Conservation (phyloP, 441 rosid genomes). For the Eutrema salsugineum region DNA sequence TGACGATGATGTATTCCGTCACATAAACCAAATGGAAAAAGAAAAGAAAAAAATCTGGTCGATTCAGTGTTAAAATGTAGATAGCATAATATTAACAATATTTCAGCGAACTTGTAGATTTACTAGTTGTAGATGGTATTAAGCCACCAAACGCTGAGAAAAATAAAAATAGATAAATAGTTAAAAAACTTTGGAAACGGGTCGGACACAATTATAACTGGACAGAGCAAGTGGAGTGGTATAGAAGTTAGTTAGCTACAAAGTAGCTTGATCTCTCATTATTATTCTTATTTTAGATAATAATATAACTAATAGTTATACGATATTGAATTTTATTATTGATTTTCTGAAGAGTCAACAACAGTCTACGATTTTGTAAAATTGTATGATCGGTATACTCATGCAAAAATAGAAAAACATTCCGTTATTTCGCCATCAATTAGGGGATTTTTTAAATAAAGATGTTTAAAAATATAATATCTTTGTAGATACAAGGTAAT, state of each 20-base stretch:
- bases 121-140: not conserved
- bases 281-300: not conserved
- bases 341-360: not conserved
- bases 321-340: not conserved
- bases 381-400: not conserved
- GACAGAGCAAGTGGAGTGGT: slow-evolving; percentile 26
- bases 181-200: not conserved
- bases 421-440: not conserved
- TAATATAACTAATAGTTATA: not conserved
- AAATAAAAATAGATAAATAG: not conserved
- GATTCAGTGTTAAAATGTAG: not conserved
- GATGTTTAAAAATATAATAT: not conserved
- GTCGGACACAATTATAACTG: slow-evolving; percentile 24
- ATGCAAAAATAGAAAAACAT: not conserved
- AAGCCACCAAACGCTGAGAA: slow-evolving; percentile 3
- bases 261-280: not conserved
- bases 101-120: not conserved
- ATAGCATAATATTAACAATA: not conserved
- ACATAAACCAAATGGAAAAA: not conserved
- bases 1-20: not conserved
- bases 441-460: not conserved
- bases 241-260: slow-evolving; percentile 2
- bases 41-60: not conserved
- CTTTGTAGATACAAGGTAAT: not conserved
- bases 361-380: not conserved